These are phyloP conservation scores for Chaetomium cochliodes DNA, from an alignment of 495 filamentous ascomycete genomes.

Conservation along the genomic window DNA sequence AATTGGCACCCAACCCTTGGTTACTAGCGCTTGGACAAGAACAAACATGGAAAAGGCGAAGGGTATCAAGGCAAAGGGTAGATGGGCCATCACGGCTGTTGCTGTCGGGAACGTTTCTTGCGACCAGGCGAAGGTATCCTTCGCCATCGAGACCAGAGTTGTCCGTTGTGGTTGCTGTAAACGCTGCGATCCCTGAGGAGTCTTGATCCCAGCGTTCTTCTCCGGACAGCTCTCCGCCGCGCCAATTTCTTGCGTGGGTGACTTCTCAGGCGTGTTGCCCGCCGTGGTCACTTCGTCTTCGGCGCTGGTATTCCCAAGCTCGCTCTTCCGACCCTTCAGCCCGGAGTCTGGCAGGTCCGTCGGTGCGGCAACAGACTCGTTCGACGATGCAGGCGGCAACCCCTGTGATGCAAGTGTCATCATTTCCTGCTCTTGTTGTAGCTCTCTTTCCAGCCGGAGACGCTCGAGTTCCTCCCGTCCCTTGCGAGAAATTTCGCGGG, in stretches of 20 bases:
- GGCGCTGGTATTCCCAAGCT: not conserved
- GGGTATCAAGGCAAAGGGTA: slow-evolving; percentile 62
- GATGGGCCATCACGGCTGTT: slow-evolving; percentile 56
- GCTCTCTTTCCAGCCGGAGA: slow-evolving; percentile 40
- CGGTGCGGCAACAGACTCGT: not conserved
- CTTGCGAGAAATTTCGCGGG: slow-evolving; percentile 57
- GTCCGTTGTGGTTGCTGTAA: slow-evolving; percentile 12
- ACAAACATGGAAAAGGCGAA: slow-evolving; percentile 69
- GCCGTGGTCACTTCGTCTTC: slow-evolving; percentile 9
- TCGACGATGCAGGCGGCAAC: not conserved
- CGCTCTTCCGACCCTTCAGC: not conserved
- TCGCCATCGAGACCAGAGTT: slow-evolving; percentile 50
- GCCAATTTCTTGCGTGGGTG: not conserved
- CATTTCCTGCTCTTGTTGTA: slow-evolving; percentile 28
- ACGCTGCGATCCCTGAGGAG: not conserved
- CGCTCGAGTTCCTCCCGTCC: slow-evolving; percentile 53
- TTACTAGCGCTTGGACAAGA: slow-evolving; percentile 63
- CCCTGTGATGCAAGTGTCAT: not conserved
- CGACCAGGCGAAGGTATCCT: slow-evolving; percentile 50
- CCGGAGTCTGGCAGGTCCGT: not conserved
- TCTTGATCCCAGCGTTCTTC: not conserved
- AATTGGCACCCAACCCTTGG: slow-evolving; percentile 65
- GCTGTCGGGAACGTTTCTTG: slow-evolving; percentile 67
- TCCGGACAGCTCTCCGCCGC: not conserved
- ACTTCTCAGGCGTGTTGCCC: not conserved